Evolutionary conservation across 805 yeast species (phyloP), one percentile per base, ranked within the genome.

Genomic region (Kluyveromyces lactis): DNA sequence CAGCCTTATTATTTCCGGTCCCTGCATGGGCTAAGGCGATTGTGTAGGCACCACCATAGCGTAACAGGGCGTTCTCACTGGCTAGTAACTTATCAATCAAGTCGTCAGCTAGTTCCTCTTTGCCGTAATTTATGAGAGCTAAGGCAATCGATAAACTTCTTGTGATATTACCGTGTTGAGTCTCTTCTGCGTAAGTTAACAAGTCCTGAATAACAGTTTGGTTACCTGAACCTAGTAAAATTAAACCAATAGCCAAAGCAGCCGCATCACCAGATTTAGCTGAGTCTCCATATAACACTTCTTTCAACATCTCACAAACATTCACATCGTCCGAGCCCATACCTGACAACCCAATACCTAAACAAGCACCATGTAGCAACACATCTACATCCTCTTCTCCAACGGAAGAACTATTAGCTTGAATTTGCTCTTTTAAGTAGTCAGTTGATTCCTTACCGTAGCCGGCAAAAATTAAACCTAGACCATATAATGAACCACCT

Each of bases 261-360:
- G 97, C 95, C 33, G 96, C 95, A 58, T 89, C 95, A 47, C 97
- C 95, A 5, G 96, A 85, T 30, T 86, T 73, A 2, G 97, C 97
- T 24, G 92, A 81, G 58, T 92, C 98, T 9, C 89, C 75, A 58
- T 81, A 89, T 46, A 92, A 67, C 3, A 90, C 86, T 35, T 79
- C 85, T 55, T 81, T 83, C 56, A 92, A 72, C 40, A 84, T 84
- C 48, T 86, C 95, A 54, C 83, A 87, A 32, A 86, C 72, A 33
- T 74, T 71, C 44, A 69, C 77, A 57, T 81, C 80, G 33, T 80
- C 79, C 26, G 90, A 74, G 1, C 90, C 95, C 97, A 92, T 87
- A 24, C 95, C 97, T 5, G 98, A 95, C 35, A 90, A 86, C 67
- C 97, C 97, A 37, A 82, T 71, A 55, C 98, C 98, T 38, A 92